Base-by-base conservation (phyloP, 352 stramenopile genomes). In the Globisporangium heterothallicum region DNA sequence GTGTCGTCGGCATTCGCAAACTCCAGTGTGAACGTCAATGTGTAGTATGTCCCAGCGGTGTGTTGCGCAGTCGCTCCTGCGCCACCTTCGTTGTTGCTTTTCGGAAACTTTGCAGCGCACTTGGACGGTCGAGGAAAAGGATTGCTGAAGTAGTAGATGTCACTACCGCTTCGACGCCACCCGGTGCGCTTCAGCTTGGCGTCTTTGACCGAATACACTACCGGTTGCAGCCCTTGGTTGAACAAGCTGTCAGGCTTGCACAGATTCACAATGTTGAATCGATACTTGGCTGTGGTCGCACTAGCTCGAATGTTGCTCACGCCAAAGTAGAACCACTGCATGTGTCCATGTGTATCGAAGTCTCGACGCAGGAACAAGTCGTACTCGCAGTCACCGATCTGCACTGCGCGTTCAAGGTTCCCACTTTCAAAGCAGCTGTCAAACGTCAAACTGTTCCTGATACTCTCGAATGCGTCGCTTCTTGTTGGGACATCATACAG, bases 321-420 rank as follows among this genome's bases (percentile, higher is more conserved):
- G 2, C 73, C 74, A 61, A 98, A 98, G 56, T 97, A 98, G 50
- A 98, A 98, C 93, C 93, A 98, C 65, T 98, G 87, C 59, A 75
- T 94, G 48, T 96, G 75, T 0, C 84, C 74, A 0, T 46, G 64
- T 12, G 84, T 96, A 60, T 97, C 84, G 24, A 94, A 53, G 61
- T 98, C 93, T 0, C 72, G 60, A 4, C 88, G 72, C 13, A 98
- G 49, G 9, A 96, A 69, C 9, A 98, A 68, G 34, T 98, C 92
- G 59, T 98, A 98, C 45, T 97, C 84, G 27, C 54, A 74, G 21
- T 82, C 61, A 2, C 84, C 92, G 9, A 92, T 75, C 41, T 92
- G 87, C 51, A 95, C 79, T 9, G 75, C 84, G 2, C 68, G 63
- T n/a, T 84, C 71, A 12, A 98, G 69, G 43, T 98, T 98, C 2